These are phyloP conservation scores for Fragosphaeria purpurea DNA, from an alignment of 2,329 filamentous ascomycete species.

Conservation along the genomic window DNA sequence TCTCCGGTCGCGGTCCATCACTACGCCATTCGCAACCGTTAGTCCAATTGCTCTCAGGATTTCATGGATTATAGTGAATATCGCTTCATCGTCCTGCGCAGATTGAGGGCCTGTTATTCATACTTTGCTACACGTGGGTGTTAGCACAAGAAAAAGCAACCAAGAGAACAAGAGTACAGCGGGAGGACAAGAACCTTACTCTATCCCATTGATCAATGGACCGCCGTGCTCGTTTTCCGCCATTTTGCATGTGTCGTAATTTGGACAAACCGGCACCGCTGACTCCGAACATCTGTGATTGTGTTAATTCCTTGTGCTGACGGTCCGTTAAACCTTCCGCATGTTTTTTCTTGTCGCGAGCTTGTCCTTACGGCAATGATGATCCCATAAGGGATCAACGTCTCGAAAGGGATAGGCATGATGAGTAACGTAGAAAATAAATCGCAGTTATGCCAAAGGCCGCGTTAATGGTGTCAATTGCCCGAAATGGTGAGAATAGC, in stretches of 20 bases:
- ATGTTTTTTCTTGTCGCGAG: slow-evolving; percentile 2
- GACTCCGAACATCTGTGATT: slow-evolving; percentile 50
- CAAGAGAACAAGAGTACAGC: too few relatives aligned
- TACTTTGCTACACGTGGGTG: slow-evolving; percentile 41
- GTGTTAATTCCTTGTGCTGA: too few relatives aligned
- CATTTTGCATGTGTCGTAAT: slow-evolving; percentile 48
- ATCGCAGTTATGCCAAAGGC: background rate
- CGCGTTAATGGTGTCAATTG: slow-evolving; percentile 4
- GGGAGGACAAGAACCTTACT: slow-evolving; percentile 27
- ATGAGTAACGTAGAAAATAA: slow-evolving; percentile 16
- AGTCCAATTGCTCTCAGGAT: slow-evolving; percentile 6
- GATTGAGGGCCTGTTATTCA: slow-evolving; percentile 8
- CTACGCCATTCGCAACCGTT: slow-evolving; percentile 24
- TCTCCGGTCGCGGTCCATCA: slow-evolving; percentile 56
- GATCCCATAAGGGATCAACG: slow-evolving; percentile 55
- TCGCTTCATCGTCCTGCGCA: too few relatives aligned
- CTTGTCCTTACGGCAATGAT: slow-evolving; percentile 43
- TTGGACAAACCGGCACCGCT: slow-evolving; percentile 48
- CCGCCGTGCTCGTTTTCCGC: slow-evolving; percentile 50
- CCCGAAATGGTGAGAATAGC: too few relatives aligned
- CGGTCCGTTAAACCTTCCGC: too few relatives aligned
- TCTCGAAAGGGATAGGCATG: slow-evolving; percentile 57
- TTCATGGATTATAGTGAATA: too few relatives aligned
- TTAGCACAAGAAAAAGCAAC: slow-evolving; percentile 17
- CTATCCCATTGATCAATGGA: slow-evolving; percentile 54